Evolutionary conservation across 2,329 filamentous ascomycete genomes (phyloP), one percentile per base, ranked within the genome.

Genomic region (Westerdykella ornata): DNA sequence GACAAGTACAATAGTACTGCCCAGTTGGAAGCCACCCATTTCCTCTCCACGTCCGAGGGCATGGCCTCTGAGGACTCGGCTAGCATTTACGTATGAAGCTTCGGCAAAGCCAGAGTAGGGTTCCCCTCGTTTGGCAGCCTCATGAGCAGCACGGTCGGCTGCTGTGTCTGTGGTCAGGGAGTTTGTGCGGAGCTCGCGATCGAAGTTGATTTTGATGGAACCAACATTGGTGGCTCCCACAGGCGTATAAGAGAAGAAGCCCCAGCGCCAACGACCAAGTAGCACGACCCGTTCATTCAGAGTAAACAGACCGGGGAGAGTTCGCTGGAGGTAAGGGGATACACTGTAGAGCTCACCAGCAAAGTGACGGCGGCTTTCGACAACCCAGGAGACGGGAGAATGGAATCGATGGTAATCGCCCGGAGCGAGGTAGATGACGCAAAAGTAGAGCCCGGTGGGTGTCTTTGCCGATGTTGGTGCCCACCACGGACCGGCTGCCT

Each of bases 331-430:
- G 67, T 96, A 98, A 0, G 92, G 92, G 0, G 88, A 94, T 4
- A 98, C 92, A 40, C 84, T 90, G 73, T 86, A 98, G 7, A 98
- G 76, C 67, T 98, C 94, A 43, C 92, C 92, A 0, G 92, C 89
- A 62, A 98, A 98, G 70, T 98, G 92, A n/a, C 92, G 85, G 33
- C 94, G 82, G 51, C 82, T 82, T 68, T 96, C 86, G 26, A 92
- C 92, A 13, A 98, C 88, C 92, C 92, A 98, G 54, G 87, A 85
- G 2, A 88, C 83, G 0, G 92, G 92, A 1, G 87, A 94, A 71
- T 98, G 94, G 73, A 97, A 98, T 50, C 90, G 86, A 70, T 98
- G 92, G 70, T 98, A 98, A 71, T 98, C 94, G 37, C 92, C 92
- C 0, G 92, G 92, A 0, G 94, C 92, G 33, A 98, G 80, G 69